phyloP scores from a whole-genome alignment of 2,329 filamentous ascomycete species.

The Fusarium mundagurra region DNA sequence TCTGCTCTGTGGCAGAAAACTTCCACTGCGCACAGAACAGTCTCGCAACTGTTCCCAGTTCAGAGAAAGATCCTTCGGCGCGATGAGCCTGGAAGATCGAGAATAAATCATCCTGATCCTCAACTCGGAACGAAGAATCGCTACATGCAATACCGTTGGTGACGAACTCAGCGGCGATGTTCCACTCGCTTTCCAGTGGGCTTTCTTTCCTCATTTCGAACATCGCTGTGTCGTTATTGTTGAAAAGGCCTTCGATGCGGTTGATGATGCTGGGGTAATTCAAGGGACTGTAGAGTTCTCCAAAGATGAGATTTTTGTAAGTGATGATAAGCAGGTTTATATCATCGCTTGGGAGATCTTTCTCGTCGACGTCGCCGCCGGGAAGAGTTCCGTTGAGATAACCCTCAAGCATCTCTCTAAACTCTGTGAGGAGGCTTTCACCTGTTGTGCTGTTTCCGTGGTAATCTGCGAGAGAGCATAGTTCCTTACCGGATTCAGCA shows the following conservation, averaged over 20 bases:
- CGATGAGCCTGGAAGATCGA: conserved; percentile 12
- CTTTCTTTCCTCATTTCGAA: background rate
- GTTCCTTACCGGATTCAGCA: background rate
- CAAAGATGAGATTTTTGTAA: background rate
- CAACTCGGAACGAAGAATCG: background rate
- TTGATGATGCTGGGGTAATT: background rate
- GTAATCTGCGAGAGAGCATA: background rate
- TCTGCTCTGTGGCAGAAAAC: background rate
- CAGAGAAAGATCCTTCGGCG: background rate
- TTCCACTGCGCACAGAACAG: background rate
- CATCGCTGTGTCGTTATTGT: background rate
- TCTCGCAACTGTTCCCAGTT: background rate
- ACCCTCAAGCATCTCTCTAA: background rate
- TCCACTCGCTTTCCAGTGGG: background rate
- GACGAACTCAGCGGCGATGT: background rate
- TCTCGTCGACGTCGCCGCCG: background rate
- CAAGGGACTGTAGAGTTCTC: background rate
- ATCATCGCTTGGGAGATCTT: background rate
- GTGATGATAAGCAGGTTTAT: background rate
- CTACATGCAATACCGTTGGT: background rate
- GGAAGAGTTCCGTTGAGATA: background rate
- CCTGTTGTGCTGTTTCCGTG: background rate
- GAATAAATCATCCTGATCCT: background rate
- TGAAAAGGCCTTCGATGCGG: background rate
- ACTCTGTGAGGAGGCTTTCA: background rate